Percentiles rank a stretch among this genome's conserved stretches.
phyloP scores from a whole-genome alignment of 2,329 filamentous ascomycete genomes.

The Aspergillus eucalypticola region DNA sequence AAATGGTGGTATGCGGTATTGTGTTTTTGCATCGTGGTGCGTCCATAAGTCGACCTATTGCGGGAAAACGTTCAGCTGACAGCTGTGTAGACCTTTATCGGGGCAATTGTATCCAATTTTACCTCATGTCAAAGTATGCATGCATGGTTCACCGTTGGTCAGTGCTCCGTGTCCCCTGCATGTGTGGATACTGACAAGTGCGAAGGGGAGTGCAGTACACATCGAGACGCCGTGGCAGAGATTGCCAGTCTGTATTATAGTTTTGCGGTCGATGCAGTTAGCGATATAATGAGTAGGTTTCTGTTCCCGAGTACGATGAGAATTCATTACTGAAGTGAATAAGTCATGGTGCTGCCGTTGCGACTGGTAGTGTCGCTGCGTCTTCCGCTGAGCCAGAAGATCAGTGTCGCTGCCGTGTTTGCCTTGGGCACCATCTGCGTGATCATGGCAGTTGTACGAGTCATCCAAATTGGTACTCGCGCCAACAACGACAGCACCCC shows the following conservation, averaged over 20 bases:
- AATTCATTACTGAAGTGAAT: not conserved
- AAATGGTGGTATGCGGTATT: not conserved
- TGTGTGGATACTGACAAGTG: not conserved
- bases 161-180: not conserved
- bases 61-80: not conserved
- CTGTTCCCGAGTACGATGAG: no score
- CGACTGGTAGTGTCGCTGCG: not conserved
- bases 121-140: slow-evolving; percentile 1
- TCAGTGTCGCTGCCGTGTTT: not conserved
- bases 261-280: not conserved
- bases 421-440: slow-evolving; percentile 2
- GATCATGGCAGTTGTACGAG: not conserved
- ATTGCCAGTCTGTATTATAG: not conserved
- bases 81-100: not conserved
- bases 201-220: not conserved
- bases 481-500: slow-evolving; percentile 1
- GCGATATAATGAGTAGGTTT: not conserved
- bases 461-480: not conserved
- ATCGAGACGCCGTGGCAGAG: not conserved
- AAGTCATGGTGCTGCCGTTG: not conserved
- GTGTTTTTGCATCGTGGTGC: not conserved
- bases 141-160: slow-evolving; percentile 2
- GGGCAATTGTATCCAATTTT: not conserved
- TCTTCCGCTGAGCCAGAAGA: not conserved
- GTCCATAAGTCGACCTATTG: not conserved